phyloP scores from a whole-genome alignment of 306 rosid species.

The Prunus davidiana region DNA sequence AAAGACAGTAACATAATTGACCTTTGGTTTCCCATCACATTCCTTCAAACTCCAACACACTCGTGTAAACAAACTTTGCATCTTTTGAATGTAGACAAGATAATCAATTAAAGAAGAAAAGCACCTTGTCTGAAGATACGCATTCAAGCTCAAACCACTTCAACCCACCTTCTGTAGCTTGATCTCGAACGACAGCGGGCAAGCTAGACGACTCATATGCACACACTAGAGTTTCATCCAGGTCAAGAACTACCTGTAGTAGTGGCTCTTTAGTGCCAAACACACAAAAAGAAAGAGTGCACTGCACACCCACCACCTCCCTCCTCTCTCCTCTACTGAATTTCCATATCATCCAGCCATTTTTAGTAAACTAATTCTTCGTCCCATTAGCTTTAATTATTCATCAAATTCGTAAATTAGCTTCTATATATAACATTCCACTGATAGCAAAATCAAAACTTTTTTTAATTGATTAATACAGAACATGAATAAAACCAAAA shows the following conservation, averaged over 20 bases:
- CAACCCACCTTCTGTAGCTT: slow-evolving; percentile 86
- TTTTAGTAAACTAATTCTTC: neutral
- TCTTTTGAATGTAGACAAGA: neutral
- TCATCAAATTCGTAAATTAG: neutral
- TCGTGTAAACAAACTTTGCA: slow-evolving; percentile 3
- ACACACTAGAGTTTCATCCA: slow-evolving; percentile 93
- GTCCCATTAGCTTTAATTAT: neutral
- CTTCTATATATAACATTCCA: neutral
- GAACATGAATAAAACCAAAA: neutral
- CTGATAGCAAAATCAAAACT: neutral
- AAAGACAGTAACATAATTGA: slow-evolving; percentile 87
- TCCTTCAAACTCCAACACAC: slow-evolving; percentile 53
- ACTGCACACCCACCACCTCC: neutral
- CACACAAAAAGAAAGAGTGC: neutral
- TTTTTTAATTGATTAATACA: neutral
- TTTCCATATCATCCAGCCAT: neutral
- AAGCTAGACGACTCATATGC: slow-evolving; percentile 84
- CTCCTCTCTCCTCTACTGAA: neutral
- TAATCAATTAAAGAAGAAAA: slow-evolving; percentile 7
- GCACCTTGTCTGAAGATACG: slow-evolving; percentile 71
- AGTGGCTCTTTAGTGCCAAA: neutral
- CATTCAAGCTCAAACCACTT: slow-evolving; percentile 92
- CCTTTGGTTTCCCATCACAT: slow-evolving; percentile 70
- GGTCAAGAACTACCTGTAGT: slow-evolving; percentile 82
- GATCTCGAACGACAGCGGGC: slow-evolving; percentile 61